Percentiles rank a stretch among this genome's conserved stretches.
Evolutionary conservation across 2,329 filamentous ascomycete genomes (phyloP).

Genomic region (Zarea fungicola): DNA sequence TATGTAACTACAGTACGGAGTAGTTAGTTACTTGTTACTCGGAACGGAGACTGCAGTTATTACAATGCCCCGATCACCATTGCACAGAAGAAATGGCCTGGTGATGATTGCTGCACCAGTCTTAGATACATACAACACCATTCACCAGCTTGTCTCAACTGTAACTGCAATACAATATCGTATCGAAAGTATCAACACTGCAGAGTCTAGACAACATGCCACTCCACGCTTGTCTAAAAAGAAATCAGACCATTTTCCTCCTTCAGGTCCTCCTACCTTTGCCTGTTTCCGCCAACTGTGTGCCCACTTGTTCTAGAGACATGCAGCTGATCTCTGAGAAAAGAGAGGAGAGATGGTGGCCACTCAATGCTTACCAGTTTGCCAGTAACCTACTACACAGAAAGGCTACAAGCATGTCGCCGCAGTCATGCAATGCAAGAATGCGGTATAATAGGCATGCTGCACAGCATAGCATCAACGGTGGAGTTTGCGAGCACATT

Average conservation of each 20-base stretch:
- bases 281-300: neutral
- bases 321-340: conserved; percentile 4
- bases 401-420: neutral
- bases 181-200: no score
- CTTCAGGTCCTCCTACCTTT: neutral
- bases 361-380: neutral
- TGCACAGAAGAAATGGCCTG: no score
- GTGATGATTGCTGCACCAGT: no score
- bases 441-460: neutral
- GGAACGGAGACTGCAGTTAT: no score
- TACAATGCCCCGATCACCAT: no score
- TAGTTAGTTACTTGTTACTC: no score
- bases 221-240: neutral
- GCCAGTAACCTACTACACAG: neutral
- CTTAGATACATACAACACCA: no score
- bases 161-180: no score
- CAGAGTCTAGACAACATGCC: neutral
- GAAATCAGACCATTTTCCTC: conserved; percentile 1
- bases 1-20: no score
- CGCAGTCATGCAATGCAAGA: neutral
- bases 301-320: conserved; percentile 2
- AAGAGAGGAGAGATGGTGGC: conserved; percentile 1
- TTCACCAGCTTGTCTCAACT: neutral
- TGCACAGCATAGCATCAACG: neutral
- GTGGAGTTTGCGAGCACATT: neutral